Percentiles rank a stretch among this genome's conserved stretches.
Conservation (phyloP, 805 yeast genomes). For the Candida patagonica region DNA sequence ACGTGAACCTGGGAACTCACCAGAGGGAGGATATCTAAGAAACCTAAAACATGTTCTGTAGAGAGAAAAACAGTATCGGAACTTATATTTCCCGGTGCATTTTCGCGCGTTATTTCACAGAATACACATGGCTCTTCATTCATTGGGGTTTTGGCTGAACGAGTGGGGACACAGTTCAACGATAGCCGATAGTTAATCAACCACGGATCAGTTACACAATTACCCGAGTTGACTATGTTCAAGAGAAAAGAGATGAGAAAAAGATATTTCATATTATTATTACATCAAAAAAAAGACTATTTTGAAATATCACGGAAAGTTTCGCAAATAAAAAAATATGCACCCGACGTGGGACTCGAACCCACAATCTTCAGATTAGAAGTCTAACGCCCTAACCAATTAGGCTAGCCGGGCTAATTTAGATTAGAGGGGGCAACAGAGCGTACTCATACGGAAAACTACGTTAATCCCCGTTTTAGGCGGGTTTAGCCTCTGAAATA, state of each 20-base stretch:
- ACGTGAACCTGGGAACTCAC: constrained; percentile 28
- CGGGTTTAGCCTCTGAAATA: too few species aligned
- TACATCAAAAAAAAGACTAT: too few species aligned
- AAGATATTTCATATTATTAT: too few species aligned
- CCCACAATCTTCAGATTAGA: constrained; percentile 35
- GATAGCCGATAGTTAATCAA: too few species aligned
- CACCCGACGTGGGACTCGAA: constrained; percentile 35
- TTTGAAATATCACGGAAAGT: too few species aligned
- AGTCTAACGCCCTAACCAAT: constrained; percentile 34
- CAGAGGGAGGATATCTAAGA: constrained; percentile 31
- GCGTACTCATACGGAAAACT: too few species aligned
- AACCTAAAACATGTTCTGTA: constrained; percentile 25
- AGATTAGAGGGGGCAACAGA: background rate
- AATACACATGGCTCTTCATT: constrained; percentile 20
- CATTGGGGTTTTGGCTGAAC: too few species aligned
- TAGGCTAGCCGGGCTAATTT: constrained; percentile 31
- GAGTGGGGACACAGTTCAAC: too few species aligned
- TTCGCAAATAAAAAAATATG: constrained; percentile 12
- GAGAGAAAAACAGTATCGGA: constrained; percentile 21
- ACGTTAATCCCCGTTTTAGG: too few species aligned
- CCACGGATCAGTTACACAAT: too few species aligned
- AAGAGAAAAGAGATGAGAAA: too few species aligned
- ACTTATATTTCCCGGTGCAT: constrained; percentile 12
- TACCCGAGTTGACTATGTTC: too few species aligned
- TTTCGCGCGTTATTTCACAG: constrained; percentile 21